These are phyloP conservation scores for Skeletonema costatum DNA, from an alignment of 108 stramenopile species.

Conservation along the genomic window DNA sequence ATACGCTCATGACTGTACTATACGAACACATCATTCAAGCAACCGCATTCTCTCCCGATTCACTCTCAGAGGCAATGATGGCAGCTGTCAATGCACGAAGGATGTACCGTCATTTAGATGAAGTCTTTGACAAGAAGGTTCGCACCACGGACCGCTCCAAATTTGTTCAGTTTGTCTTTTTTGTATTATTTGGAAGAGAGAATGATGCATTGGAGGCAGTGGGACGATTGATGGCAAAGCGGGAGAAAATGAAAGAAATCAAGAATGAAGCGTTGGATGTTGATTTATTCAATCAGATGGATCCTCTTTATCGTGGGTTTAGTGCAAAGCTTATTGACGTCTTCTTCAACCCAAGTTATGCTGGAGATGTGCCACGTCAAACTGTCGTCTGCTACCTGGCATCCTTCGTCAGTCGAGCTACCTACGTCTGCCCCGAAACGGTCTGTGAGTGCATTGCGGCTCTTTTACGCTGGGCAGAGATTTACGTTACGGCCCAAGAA, in stretches of 20 bases:
- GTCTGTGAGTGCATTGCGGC: conserved; percentile 78
- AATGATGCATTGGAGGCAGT: conserved; percentile 44
- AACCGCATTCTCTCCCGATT: conserved; percentile 34
- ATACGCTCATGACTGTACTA: conserved; percentile 39
- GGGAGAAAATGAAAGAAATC: conserved; percentile 11
- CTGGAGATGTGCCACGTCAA: conserved; percentile 72
- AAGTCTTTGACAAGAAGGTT: conserved; percentile 78
- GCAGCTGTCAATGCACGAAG: conserved; percentile 42
- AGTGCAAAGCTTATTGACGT: conserved; percentile 73
- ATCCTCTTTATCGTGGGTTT: conserved; percentile 76
- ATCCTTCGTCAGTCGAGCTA: conserved; percentile 92
- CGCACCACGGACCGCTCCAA: conserved; percentile 94
- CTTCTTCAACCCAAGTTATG: conserved; percentile 71
- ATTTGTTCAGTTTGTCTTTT: conserved; percentile 94
- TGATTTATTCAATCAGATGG: conserved; percentile 20
- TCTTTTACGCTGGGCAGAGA: conserved; percentile 86
- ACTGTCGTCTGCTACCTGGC: conserved; percentile 92
- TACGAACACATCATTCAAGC: conserved; percentile 29
- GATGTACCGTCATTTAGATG: conserved; percentile 43
- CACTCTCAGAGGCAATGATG: conserved; percentile 32
- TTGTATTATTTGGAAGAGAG: conserved; percentile 86
- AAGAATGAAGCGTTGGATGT: conserved; percentile 23
- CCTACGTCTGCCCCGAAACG: conserved; percentile 78
- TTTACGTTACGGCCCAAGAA: conserved; percentile 70
- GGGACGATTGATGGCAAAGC: conserved; percentile 34